A percentile compares a stretch with the other conserved stretches of the same genome.
These are phyloP conservation scores for Hagleromyces aurorensis DNA, from an alignment of 805 yeast genomes.

Conservation along the genomic window DNA sequence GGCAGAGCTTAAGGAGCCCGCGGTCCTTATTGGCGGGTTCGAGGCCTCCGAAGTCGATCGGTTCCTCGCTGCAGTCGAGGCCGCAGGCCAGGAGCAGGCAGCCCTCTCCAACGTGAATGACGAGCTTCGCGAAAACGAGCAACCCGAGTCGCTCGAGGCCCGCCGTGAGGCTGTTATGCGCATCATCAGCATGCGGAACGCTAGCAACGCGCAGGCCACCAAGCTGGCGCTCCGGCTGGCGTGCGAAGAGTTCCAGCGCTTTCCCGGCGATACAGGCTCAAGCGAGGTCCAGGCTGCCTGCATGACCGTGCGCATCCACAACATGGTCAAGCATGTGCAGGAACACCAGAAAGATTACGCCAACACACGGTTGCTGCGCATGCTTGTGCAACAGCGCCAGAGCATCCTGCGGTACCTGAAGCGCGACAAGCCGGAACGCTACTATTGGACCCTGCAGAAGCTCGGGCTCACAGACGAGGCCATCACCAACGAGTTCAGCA, in stretches of 20 bases:
- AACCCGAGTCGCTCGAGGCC: slow-evolving; percentile 38
- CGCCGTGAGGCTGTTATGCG: slow-evolving; percentile 65
- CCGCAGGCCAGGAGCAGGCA: slow-evolving; percentile 23
- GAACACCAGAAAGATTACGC: slow-evolving; percentile 64
- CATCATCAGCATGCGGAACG: slow-evolving; percentile 66
- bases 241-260: slow-evolving; percentile 68
- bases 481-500: slow-evolving; percentile 69
- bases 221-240: slow-evolving; percentile 59
- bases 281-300: slow-evolving; percentile 95
- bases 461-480: slow-evolving; percentile 80
- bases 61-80: slow-evolving; percentile 50
- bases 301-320: slow-evolving; percentile 71
- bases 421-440: slow-evolving; percentile 68
- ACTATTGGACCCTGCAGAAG: slow-evolving; percentile 79
- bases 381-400: slow-evolving; percentile 86
- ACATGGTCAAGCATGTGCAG: slow-evolving; percentile 64
- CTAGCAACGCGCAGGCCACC: slow-evolving; percentile 49
- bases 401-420: slow-evolving; percentile 74
- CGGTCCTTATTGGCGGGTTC: slow-evolving; percentile 53
- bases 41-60: slow-evolving; percentile 62
- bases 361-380: slow-evolving; percentile 64
- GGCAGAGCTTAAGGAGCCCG: slow-evolving; percentile 59
- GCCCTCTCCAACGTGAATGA: slow-evolving; percentile 22
- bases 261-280: slow-evolving; percentile 88
- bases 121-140: slow-evolving; percentile 16